phyloP scores from a whole-genome alignment of 208 protist genomes.

The Wallacemonas sp. region DNA sequence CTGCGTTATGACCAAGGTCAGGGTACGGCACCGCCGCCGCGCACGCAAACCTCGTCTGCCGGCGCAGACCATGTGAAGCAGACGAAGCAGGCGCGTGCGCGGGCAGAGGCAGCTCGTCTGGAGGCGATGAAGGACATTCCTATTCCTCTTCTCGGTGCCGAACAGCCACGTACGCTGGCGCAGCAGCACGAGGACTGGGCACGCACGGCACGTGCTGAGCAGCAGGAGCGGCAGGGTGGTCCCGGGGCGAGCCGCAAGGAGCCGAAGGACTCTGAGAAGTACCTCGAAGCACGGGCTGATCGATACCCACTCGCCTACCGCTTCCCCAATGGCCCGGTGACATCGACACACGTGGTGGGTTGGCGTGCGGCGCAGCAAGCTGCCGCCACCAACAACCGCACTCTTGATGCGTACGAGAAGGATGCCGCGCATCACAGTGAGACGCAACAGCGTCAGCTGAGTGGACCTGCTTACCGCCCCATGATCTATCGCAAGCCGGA shows the following conservation, averaged over 20 bases:
- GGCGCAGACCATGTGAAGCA: too few relatives aligned
- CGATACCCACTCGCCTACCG: slow-evolving; percentile 36
- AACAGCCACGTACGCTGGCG: neutral
- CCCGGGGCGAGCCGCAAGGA: neutral
- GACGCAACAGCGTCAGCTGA: neutral
- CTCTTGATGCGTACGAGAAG: neutral
- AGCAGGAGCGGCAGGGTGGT: neutral
- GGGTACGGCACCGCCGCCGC: too few relatives aligned
- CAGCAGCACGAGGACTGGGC: neutral
- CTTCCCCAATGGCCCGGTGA: slow-evolving; percentile 41
- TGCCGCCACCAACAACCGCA: neutral
- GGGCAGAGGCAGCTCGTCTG: neutral
- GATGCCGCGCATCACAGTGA: neutral
- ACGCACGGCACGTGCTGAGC: neutral
- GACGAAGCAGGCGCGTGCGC: neutral
- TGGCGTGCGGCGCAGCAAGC: slow-evolving; percentile 27
- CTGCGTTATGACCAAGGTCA: neutral
- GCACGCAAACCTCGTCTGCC: too few relatives aligned
- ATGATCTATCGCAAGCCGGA: slow-evolving; percentile 49
- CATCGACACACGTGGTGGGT: slow-evolving; percentile 47
- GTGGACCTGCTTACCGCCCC: neutral
- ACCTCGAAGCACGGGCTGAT: slow-evolving; percentile 38
- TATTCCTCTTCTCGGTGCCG: neutral
- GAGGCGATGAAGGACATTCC: neutral
- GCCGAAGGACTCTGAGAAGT: slow-evolving; percentile 16